phyloP scores from a whole-genome alignment of 2,329 filamentous ascomycete species.

The Ustulina deusta region DNA sequence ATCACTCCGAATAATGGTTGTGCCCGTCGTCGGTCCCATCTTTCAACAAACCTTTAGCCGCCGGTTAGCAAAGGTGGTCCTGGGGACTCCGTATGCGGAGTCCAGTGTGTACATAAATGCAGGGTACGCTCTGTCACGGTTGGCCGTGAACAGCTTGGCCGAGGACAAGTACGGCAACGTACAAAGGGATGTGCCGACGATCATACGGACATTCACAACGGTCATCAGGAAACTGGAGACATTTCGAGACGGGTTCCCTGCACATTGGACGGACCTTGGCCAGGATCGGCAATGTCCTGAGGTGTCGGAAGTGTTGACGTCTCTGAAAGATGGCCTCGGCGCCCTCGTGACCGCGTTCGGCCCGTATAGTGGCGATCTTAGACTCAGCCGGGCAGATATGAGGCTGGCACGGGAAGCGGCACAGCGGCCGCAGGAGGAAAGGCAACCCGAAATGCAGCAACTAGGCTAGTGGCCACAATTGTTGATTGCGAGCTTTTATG shows the following conservation, averaged over 20 bases:
- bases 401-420: slow-evolving; percentile 77
- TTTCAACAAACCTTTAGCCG: slow-evolving; percentile 78
- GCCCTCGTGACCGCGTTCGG: slow-evolving; percentile 79
- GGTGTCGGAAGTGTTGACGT: slow-evolving; percentile 76
- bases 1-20: slow-evolving; percentile 58
- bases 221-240: slow-evolving; percentile 77
- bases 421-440: slow-evolving; percentile 42
- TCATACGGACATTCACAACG: slow-evolving; percentile 78
- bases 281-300: slow-evolving; percentile 69
- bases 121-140: slow-evolving; percentile 73
- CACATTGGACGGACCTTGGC: slow-evolving; percentile 84
- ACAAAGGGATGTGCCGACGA: slow-evolving; percentile 79
- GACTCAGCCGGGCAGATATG: slow-evolving; percentile 77
- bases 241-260: slow-evolving; percentile 69
- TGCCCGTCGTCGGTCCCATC: slow-evolving; percentile 70
- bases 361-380: slow-evolving; percentile 77
- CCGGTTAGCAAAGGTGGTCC: slow-evolving; percentile 73
- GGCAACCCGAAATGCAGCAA: slow-evolving; percentile 51
- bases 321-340: slow-evolving; percentile 73
- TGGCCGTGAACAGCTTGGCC: slow-evolving; percentile 78
- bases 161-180: slow-evolving; percentile 90
- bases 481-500: slow-evolving; percentile 12
- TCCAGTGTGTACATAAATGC: slow-evolving; percentile 77
- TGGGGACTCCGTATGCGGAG: slow-evolving; percentile 80
- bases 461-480: slow-evolving; percentile 45